Evolutionary conservation across 2,329 filamentous ascomycete genomes (phyloP).

Genomic region (Colletotrichum tamarilloi): DNA sequence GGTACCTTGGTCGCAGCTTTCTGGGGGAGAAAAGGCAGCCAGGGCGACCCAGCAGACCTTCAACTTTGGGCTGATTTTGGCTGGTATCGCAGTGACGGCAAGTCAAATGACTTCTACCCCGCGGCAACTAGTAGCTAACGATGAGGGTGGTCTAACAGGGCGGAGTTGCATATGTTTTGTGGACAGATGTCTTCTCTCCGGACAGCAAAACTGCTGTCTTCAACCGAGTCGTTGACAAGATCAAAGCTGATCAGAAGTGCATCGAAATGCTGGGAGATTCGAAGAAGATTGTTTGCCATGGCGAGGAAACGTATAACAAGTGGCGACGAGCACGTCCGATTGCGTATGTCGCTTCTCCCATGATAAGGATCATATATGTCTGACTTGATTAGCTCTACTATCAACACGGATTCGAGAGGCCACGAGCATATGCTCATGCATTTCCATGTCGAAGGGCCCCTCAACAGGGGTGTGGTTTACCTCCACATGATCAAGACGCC

Average conservation of each 20-base stretch:
- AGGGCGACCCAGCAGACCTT: conserved; percentile 90
- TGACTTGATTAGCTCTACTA: conserved; percentile 65
- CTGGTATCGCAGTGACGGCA: conserved; percentile 82
- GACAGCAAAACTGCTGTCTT: conserved; percentile 90
- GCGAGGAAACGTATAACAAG: conserved; percentile 83
- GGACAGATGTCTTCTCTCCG: conserved; percentile 83
- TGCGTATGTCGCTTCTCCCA: conserved; percentile 54
- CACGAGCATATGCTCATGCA: conserved; percentile 86
- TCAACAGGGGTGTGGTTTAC: conserved; percentile 77
- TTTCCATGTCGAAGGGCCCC: conserved; percentile 86
- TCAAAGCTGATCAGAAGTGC: conserved; percentile 79
- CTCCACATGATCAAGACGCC: conserved; percentile 80
- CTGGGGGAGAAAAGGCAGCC: conserved; percentile 79
- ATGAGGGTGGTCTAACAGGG: conserved; percentile 58
- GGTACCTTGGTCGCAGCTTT: conserved; percentile 84
- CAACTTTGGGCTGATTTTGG: conserved; percentile 83
- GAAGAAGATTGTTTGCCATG: conserved; percentile 82
- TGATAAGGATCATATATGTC: conserved; percentile 19
- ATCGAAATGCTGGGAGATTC: conserved; percentile 79
- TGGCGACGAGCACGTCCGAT: conserved; percentile 78
- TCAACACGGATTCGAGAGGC: conserved; percentile 78
- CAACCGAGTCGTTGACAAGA: conserved; percentile 84
- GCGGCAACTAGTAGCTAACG: conserved; percentile 13
- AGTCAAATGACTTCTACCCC: conserved; percentile 39
- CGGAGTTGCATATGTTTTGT: conserved; percentile 82